A percentile compares a stretch with the other conserved stretches of the same genome.
These are phyloP conservation scores for Nicotiana tabacum DNA, from an alignment of 257 asterid species.

Conservation along the genomic window DNA sequence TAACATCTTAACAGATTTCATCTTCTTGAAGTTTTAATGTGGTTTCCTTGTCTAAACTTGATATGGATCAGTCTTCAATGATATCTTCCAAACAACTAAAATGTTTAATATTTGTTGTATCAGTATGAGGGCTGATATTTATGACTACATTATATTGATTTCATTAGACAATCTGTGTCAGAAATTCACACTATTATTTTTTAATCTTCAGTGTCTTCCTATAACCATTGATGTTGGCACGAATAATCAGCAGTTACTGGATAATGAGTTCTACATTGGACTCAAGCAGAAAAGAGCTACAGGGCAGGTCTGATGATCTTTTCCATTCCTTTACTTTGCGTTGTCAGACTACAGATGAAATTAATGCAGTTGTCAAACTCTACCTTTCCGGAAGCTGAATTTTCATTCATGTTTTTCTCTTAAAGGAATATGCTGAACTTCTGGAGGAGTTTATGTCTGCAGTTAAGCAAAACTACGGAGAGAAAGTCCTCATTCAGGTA, in stretches of 20 bases:
- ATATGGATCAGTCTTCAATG: neutral
- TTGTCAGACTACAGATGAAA: constrained; percentile 7
- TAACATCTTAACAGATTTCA: neutral
- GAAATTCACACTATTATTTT: constrained; percentile 10
- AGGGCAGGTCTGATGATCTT: constrained; percentile 49
- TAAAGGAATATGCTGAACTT: constrained; percentile 78
- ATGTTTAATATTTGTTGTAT: neutral
- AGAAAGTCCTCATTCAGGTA: constrained; percentile 80
- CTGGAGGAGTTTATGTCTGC: constrained; percentile 86
- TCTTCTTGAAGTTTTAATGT: neutral
- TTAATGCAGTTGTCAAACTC: neutral
- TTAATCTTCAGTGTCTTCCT: constrained; percentile 66
- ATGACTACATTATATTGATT: neutral
- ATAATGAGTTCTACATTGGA: constrained; percentile 87
- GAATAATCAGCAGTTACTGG: constrained; percentile 65
- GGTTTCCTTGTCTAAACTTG: neutral
- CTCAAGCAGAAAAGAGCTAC: constrained; percentile 76
- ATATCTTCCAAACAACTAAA: neutral
- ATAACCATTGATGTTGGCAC: constrained; percentile 90
- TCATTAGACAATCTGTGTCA: neutral
- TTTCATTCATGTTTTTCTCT: constrained; percentile 7
- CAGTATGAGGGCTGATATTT: neutral
- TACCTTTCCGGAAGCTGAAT: constrained; percentile 11
- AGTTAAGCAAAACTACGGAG: constrained; percentile 83
- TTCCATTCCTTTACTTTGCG: neutral